A percentile compares a stretch with the other conserved stretches of the same genome.
These are phyloP conservation scores for Colletotrichum viniferum DNA, from an alignment of 2,329 filamentous ascomycete species.

Conservation along the genomic window DNA sequence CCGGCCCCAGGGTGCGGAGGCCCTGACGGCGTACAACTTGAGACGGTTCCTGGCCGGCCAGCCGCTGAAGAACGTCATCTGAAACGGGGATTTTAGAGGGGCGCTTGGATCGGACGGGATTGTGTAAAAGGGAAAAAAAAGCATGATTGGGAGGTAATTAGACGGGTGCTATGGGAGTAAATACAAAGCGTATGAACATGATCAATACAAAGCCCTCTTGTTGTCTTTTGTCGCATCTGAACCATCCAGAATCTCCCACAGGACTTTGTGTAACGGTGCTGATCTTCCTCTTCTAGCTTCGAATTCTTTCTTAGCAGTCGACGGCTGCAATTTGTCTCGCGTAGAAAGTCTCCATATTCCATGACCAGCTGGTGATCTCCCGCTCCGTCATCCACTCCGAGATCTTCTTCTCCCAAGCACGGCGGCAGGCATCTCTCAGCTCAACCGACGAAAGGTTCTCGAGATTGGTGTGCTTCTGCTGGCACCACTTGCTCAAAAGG, in stretches of 20 bases:
- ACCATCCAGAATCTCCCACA: not conserved
- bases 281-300: not conserved
- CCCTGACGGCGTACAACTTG: conserved; percentile 65
- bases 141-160: not conserved
- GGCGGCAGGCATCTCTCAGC: not conserved
- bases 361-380: not conserved
- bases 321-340: not conserved
- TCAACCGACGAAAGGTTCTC: not conserved
- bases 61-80: conserved; percentile 59
- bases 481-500: not conserved
- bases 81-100: not conserved
- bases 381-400: not conserved
- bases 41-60: conserved; percentile 63
- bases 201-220: not conserved
- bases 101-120: not conserved
- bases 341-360: not conserved
- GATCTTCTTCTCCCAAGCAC: not conserved
- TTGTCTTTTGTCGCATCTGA: not conserved
- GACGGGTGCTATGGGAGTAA: not conserved
- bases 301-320: fast-evolving
- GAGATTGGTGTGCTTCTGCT: not conserved
- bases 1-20: conserved; percentile 63
- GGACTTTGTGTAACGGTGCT: not conserved
- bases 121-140: not conserved
- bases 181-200: not conserved